Percentiles rank a stretch among this genome's conserved stretches.
Evolutionary conservation across 345 rosid genomes (phyloP).

Genomic region (Laguncularia racemosa): DNA sequence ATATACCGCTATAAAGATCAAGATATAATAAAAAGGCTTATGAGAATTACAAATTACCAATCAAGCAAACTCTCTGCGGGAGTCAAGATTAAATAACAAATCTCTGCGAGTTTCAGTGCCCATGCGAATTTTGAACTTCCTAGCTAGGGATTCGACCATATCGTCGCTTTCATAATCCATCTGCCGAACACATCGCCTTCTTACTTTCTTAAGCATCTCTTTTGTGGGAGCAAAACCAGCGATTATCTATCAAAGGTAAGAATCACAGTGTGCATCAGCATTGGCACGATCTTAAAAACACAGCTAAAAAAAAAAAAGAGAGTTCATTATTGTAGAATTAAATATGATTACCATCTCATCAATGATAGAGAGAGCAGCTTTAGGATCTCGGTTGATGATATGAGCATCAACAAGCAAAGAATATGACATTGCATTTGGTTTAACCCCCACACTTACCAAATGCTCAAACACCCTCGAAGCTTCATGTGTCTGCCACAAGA

Average conservation of each 20-base stretch:
- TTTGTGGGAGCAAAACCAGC: slow-evolving; percentile 79
- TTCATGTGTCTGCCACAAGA: slow-evolving; percentile 61
- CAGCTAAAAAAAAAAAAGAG: background rate
- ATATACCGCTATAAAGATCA: no score
- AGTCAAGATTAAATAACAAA: slow-evolving; percentile 63
- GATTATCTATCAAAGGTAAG: slow-evolving; percentile 36
- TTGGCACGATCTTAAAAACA: background rate
- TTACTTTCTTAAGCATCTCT: slow-evolving; percentile 65
- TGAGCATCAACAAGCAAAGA: slow-evolving; percentile 85
- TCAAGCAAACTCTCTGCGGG: slow-evolving; percentile 45
- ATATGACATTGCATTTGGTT: slow-evolving; percentile 73
- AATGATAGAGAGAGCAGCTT: slow-evolving; percentile 58
- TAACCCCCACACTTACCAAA: slow-evolving; percentile 62
- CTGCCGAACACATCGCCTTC: slow-evolving; percentile 82
- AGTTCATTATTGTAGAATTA: background rate
- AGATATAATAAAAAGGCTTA: no score
- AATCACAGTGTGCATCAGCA: slow-evolving; percentile 3
- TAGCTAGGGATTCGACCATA: slow-evolving; percentile 43
- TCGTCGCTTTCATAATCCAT: slow-evolving; percentile 64
- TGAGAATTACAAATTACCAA: slow-evolving; percentile 14
- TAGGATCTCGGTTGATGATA: slow-evolving; percentile 77
- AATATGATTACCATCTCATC: slow-evolving; percentile 60
- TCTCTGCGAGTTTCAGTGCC: slow-evolving; percentile 65
- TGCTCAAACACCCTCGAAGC: slow-evolving; percentile 85
- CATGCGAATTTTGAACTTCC: slow-evolving; percentile 50